phyloP scores from a whole-genome alignment of 257 asterid species.

The Apocynum venetum region DNA sequence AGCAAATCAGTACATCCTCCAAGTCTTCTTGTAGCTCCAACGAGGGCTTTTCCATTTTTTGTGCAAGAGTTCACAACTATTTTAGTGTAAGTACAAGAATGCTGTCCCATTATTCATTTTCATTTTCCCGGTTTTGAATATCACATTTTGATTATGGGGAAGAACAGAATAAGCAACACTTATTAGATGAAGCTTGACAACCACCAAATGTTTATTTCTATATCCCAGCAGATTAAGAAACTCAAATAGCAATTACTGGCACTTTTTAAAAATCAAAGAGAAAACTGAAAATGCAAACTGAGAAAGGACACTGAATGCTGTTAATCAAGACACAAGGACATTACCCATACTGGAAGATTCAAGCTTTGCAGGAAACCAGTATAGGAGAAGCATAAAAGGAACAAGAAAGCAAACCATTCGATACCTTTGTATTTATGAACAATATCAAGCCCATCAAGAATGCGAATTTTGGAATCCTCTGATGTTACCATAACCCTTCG shows the following conservation, averaged over 20 bases:
- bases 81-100: not conserved
- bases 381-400: not conserved
- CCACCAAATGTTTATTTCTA: not conserved
- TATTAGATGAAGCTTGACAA: not conserved
- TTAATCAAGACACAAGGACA: not conserved
- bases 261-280: not conserved
- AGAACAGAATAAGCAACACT: not conserved
- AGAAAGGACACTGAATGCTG: not conserved
- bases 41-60: not conserved
- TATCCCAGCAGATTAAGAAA: not conserved
- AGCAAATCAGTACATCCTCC: not conserved
- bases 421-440: conserved; percentile 79
- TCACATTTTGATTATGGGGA: not conserved
- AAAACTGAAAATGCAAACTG: not conserved
- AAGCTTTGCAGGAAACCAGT: not conserved
- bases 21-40: not conserved
- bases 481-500: conserved; percentile 72
- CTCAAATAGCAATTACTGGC: not conserved
- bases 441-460: conserved; percentile 70
- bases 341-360: not conserved
- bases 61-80: not conserved
- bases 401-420: not conserved
- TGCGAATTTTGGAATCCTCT: conserved; percentile 72
- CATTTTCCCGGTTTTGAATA: not conserved
- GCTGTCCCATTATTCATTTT: not conserved